Evolutionary conservation across 768 basidiomycete species (phyloP), one percentile per base, ranked within the genome.

Genomic region (Amylocystis lapponica): DNA sequence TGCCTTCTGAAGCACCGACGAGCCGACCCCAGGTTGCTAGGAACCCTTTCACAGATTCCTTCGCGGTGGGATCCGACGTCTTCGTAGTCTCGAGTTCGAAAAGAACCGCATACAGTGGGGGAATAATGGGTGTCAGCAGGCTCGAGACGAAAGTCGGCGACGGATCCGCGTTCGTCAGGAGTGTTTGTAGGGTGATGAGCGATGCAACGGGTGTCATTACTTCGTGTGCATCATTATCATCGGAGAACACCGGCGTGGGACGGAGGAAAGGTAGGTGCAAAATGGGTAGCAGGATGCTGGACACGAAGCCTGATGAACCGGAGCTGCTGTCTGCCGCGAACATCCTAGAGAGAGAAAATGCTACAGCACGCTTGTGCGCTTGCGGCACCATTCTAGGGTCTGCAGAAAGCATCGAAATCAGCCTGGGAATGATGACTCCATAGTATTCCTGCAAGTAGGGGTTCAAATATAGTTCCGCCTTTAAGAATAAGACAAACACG

Each of bases 141-240:
- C 67, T 59, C 0, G 79, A 71, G 30, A 89, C 72, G 31, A 89
- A 69, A 2, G 65, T 60, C 0, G 89, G 85, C 3, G 86, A 83
- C 5, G 90, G 89, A 49, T 94, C 88, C 5, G 81, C 78, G 51
- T 92, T 86, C 5, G 80, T 72, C 3, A 88, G 63, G 21, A 94
- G 65, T 1, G 68, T 66, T 39, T 73, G 66, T 16, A 91, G 59
- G 4, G 63, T 70, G 5, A 66, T 63, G n/a, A 87, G 58, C 3
- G 77, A 69, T 12, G 60, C 60, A 16, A 63, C 59, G 4, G 78
- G 65, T 4, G 61, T 41, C 26, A 61, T 44, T 10, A 47, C 32
- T 11, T 25, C 43, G 45, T 7, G 19, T 30, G 5, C 41, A 27
- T 39, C 23, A 4, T 47, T 21, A 44, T 27, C 21, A 30, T 30